These are phyloP conservation scores for Eucalyptus curtisii DNA, from an alignment of 345 rosid species.

Conservation along the genomic window DNA sequence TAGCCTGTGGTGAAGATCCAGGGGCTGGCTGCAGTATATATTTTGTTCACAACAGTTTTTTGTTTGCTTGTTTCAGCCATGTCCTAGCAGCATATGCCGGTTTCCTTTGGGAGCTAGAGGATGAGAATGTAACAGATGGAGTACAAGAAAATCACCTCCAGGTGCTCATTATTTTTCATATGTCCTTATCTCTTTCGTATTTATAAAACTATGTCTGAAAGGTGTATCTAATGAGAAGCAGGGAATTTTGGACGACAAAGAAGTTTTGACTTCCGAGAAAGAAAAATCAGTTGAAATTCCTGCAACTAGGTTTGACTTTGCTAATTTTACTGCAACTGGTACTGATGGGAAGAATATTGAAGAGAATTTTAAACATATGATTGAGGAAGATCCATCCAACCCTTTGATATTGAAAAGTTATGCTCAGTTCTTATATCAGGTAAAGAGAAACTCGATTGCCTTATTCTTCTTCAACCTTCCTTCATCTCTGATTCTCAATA, in stretches of 20 bases:
- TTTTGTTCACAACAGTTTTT: background rate
- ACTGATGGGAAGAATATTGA: background rate
- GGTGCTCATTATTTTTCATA: constrained; percentile 15
- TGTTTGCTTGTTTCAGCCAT: constrained; percentile 22
- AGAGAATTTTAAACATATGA: constrained; percentile 11
- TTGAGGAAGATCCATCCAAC: constrained; percentile 19
- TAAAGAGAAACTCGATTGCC: background rate
- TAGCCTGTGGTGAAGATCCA: background rate
- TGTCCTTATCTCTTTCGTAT: background rate
- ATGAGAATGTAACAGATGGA: constrained; percentile 4
- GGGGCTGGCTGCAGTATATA: background rate
- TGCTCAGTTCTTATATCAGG: constrained; percentile 30
- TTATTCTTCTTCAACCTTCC: background rate
- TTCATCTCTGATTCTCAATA: background rate
- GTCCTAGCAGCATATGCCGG: constrained; percentile 69
- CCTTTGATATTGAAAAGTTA: constrained; percentile 16
- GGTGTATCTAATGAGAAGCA: background rate
- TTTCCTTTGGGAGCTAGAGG: constrained; percentile 51
- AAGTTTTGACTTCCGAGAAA: background rate
- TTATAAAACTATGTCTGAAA: background rate
- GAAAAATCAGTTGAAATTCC: background rate
- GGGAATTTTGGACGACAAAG: background rate
- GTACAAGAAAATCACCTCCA: constrained; percentile 2
- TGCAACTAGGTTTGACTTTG: background rate
- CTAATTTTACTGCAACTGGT: background rate